These are phyloP conservation scores for Auriculariales sp. DNA, from an alignment of 768 basidiomycete genomes.

Conservation along the genomic window DNA sequence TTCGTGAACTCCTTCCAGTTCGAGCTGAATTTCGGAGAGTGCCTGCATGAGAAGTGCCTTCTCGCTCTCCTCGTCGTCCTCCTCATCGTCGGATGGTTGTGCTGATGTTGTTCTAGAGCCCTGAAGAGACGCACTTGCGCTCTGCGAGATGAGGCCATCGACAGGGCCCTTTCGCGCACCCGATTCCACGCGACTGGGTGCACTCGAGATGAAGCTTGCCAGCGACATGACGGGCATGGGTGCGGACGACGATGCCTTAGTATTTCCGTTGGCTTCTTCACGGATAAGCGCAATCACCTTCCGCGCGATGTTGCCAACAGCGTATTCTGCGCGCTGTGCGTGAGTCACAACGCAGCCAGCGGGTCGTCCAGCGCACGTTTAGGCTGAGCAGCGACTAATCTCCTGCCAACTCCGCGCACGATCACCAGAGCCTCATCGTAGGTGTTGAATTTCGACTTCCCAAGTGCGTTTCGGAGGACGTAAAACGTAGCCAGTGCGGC, in stretches of 20 bases:
- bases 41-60: slow-evolving; percentile 96
- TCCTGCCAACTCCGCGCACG: slow-evolving; percentile 65
- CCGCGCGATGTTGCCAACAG: slow-evolving; percentile 87
- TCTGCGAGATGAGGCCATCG: not conserved
- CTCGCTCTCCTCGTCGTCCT: slow-evolving; percentile 2
- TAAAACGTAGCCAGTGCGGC: slow-evolving; percentile 82
- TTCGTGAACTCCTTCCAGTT: slow-evolving; percentile 90
- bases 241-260: slow-evolving; percentile 29
- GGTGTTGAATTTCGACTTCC: slow-evolving; percentile 72
- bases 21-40: slow-evolving; percentile 90
- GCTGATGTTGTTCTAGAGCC: not conserved
- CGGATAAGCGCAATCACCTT: slow-evolving; percentile 87
- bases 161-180: slow-evolving; percentile 20
- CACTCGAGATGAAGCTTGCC: slow-evolving; percentile 68
- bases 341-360: slow-evolving; percentile 3
- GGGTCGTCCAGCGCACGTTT: slow-evolving; percentile 72
- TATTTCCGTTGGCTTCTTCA: slow-evolving; percentile 86
- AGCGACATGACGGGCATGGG: slow-evolving; percentile 40
- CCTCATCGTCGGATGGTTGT: not conserved
- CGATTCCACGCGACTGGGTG: slow-evolving; percentile 44
- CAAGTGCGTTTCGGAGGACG: slow-evolving; percentile 79
- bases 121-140: no score
- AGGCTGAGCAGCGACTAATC: slow-evolving; percentile 80
- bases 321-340: slow-evolving; percentile 49
- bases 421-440: slow-evolving; percentile 73